A percentile compares a stretch with the other conserved stretches of the same genome.
Evolutionary conservation across 1,284 basidiomycete species (phyloP).

Genomic region (Sporisorium exsertum): DNA sequence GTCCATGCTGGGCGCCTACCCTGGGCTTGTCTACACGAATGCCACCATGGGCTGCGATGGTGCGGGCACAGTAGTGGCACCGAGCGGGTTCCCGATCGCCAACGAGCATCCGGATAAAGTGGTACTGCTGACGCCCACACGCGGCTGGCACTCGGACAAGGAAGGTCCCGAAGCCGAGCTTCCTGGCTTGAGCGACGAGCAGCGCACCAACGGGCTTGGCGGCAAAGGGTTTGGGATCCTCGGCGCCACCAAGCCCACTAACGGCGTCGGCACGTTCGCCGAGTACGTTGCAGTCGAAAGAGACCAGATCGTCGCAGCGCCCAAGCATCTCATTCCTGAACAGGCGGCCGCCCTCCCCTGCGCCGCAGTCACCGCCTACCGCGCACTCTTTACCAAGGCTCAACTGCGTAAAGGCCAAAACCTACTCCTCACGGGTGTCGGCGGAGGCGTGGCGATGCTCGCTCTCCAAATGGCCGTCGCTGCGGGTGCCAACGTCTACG

Average conservation of each 20-base stretch:
- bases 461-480: constrained; percentile 83
- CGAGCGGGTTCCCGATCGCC: constrained; percentile 10
- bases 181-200: constrained; percentile 47
- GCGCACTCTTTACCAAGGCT: constrained; percentile 81
- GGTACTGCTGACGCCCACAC: constrained; percentile 80
- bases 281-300: constrained; percentile 81
- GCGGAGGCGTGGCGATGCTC: constrained; percentile 81
- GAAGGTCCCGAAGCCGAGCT: constrained; percentile 70
- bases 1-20: constrained; percentile 78
- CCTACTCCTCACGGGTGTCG: constrained; percentile 76
- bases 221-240: constrained; percentile 65
- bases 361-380: constrained; percentile 84
- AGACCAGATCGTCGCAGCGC: constrained; percentile 77
- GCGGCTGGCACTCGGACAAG: constrained; percentile 81
- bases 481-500: constrained; percentile 81
- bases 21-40: constrained; percentile 75
- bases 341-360: constrained; percentile 82
- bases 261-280: constrained; percentile 76
- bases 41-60: constrained; percentile 79
- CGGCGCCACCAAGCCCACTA: constrained; percentile 53
- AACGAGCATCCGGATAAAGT: constrained; percentile 46
- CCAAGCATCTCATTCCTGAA: constrained; percentile 78
- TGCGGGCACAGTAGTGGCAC: constrained; percentile 69
- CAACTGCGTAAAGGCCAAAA: constrained; percentile 77
- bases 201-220: constrained; percentile 28